phyloP scores from a whole-genome alignment of 768 basidiomycete species.

The Amanita fuliginea region DNA sequence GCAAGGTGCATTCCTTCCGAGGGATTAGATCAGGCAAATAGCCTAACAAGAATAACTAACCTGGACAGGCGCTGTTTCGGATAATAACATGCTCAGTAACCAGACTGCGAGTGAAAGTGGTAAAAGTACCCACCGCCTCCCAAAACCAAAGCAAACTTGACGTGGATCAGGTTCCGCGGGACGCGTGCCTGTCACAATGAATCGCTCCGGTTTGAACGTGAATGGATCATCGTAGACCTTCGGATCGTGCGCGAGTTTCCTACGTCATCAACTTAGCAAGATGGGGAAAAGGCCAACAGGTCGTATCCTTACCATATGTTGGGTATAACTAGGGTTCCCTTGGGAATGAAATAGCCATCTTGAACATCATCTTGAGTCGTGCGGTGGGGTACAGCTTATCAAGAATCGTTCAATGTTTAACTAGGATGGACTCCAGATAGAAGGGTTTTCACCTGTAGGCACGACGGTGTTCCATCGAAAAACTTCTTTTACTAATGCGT shows the following conservation, averaged over 20 bases:
- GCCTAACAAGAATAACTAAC: constrained; percentile 14
- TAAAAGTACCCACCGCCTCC: constrained; percentile 37
- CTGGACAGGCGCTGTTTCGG: constrained; percentile 34
- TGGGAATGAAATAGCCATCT: constrained; percentile 51
- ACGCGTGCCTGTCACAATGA: constrained; percentile 31
- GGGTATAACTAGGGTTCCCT: constrained; percentile 39
- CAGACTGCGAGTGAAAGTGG: constrained; percentile 2
- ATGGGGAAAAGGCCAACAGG: background rate
- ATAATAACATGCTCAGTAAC: constrained; percentile 3
- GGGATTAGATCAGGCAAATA: constrained; percentile 4
- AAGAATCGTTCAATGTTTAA: constrained; percentile 8
- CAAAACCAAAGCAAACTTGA: constrained; percentile 58
- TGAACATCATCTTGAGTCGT: constrained; percentile 51
- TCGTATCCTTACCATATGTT: constrained; percentile 32
- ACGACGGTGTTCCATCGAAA: constrained; percentile 38
- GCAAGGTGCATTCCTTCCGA: constrained; percentile 38
- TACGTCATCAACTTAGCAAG: constrained; percentile 8
- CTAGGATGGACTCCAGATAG: background rate
- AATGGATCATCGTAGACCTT: constrained; percentile 41
- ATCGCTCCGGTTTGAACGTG: constrained; percentile 51
- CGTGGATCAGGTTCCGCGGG: constrained; percentile 45
- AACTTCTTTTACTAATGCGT: constrained; percentile 52
- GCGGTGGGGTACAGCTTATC: constrained; percentile 40
- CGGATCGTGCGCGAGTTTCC: constrained; percentile 47
- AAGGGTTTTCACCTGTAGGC: constrained; percentile 24